Base-by-base conservation (phyloP, 2,329 filamentous ascomycete genomes). In the Pyrenophora graminea region DNA sequence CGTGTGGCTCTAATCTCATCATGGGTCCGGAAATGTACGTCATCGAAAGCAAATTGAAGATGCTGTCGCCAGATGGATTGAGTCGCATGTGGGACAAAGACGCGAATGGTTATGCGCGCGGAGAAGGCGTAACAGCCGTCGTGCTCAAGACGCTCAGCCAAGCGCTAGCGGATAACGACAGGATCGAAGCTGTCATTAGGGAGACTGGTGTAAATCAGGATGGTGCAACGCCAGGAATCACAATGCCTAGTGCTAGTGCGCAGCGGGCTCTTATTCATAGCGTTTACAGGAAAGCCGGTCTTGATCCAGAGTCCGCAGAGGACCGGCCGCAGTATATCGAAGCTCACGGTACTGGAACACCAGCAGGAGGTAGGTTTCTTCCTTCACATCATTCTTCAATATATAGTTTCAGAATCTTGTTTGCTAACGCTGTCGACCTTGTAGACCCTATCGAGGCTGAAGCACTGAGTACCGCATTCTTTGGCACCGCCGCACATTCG, bases 21-120 rank as follows among this genome's bases (percentile, higher is more conserved):
- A 27, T 60, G 1, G 44, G 39, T 0, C 51, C 58, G 2, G 44
- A 51, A 8, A 53, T 45, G 23, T 67, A 60, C 44, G 64, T 73
- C 19, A 38, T 43, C 1, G 61, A 67, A 31, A 60, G 48, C 45
- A 67, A 65, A 6, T 52, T 73, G 19, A 50, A 62, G 2, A 70
- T 74, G 64, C 56, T 74, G 7, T 71, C 64, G 3, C 66, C 68
- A 1, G 58, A 61, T 7, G 65, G 68, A 13, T 37, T 55, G 0
- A 58, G 40, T 6, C 34, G 39, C 1, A 73, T 71, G 64, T 76
- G 67, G 66, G 67, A 69, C 12, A 67, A 62, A 0, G 43, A 62
- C 2, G 82, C 79, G 0, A 68, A 82, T 55, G 82, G 80, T 6
- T 82, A 75, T 63, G 79, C 72, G 23, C 75, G 81, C 0, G 80